A percentile compares a stretch with the other conserved stretches of the same genome.
phyloP scores from a whole-genome alignment of 495 filamentous ascomycete species.

The Penicillium paradoxum region DNA sequence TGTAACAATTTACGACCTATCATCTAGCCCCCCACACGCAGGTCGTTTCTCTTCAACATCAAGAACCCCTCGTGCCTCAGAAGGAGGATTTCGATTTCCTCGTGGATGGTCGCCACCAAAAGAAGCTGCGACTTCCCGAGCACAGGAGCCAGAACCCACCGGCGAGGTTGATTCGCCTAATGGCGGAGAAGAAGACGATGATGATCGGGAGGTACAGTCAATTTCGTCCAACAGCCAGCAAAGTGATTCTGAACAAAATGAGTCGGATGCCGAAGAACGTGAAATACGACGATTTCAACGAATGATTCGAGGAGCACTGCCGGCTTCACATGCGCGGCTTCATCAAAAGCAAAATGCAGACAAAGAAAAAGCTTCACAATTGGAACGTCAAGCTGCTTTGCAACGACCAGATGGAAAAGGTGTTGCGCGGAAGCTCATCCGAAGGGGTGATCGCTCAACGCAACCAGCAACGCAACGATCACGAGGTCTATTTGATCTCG shows the following conservation, averaged over 20 bases:
- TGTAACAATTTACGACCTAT: constrained; percentile 25
- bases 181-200: constrained; percentile 12
- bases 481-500: constrained; percentile 45
- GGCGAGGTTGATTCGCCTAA: constrained; percentile 5
- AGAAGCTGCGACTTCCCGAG: constrained; percentile 19
- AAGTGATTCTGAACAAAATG: constrained; percentile 10
- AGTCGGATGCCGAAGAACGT: constrained; percentile 20
- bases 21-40: constrained; percentile 40
- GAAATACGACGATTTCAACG: constrained; percentile 40
- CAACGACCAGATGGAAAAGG: constrained; percentile 35
- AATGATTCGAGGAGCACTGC: constrained; percentile 77
- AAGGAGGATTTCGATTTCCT: constrained; percentile 37
- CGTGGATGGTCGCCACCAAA: constrained; percentile 33
- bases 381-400: constrained; percentile 14
- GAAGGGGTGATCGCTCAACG: constrained; percentile 18
- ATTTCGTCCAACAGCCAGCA: constrained; percentile 14
- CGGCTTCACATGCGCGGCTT: constrained; percentile 83
- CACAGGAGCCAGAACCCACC: constrained; percentile 4
- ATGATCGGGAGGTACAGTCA: constrained; percentile 20
- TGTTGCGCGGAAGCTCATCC: constrained; percentile 39
- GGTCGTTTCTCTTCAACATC: constrained; percentile 25
- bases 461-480: constrained; percentile 10
- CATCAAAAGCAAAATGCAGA: constrained; percentile 47
- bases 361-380: constrained; percentile 27
- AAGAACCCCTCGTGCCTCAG: constrained; percentile 15